phyloP scores from a whole-genome alignment of 371 early-diverging fungal genomes.

The Coemansia sp. region DNA sequence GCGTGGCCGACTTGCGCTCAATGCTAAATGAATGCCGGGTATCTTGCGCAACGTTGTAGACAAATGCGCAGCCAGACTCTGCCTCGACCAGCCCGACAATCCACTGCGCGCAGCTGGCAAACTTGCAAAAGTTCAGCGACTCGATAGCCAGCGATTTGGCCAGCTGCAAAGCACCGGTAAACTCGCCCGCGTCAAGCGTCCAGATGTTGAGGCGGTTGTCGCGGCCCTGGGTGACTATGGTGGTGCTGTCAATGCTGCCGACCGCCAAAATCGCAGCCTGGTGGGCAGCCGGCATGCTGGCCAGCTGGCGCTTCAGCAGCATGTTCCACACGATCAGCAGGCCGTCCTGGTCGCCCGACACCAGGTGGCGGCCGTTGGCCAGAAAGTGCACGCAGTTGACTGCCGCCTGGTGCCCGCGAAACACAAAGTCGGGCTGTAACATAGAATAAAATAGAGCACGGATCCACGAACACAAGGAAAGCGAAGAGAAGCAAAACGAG shows the following conservation, averaged over 20 bases:
- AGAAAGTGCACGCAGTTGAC: constrained; percentile 47
- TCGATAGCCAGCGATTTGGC: constrained; percentile 18
- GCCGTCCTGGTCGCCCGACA: constrained; percentile 45
- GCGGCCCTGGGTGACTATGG: constrained; percentile 41
- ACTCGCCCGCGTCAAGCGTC: constrained; percentile 27
- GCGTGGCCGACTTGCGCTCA: constrained; percentile 21
- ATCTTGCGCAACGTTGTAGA: constrained; percentile 6
- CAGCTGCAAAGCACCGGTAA: constrained; percentile 15
- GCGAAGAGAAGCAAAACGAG: too few species aligned
- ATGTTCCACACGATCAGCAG: constrained; percentile 43
- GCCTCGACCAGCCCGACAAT: constrained; percentile 24
- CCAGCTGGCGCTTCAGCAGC: constrained; percentile 38
- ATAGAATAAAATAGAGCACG: too few species aligned
- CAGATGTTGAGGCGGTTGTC: constrained; percentile 43
- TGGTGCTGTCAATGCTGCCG: constrained; percentile 15
- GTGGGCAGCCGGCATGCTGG: constrained; percentile 15
- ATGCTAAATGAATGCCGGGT: constrained; percentile 8
- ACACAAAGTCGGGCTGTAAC: constrained; percentile 40
- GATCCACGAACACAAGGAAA: too few species aligned
- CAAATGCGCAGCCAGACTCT: constrained; percentile 16
- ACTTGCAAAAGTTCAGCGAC: constrained; percentile 46
- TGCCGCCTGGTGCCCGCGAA: constrained; percentile 42
- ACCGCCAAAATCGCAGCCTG: constrained; percentile 27
- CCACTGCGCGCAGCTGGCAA: constrained; percentile 17
- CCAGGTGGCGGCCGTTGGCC: constrained; percentile 34